Evolutionary conservation across 768 basidiomycete genomes (phyloP).

Genomic region (Coprinopsis marcescibilis): DNA sequence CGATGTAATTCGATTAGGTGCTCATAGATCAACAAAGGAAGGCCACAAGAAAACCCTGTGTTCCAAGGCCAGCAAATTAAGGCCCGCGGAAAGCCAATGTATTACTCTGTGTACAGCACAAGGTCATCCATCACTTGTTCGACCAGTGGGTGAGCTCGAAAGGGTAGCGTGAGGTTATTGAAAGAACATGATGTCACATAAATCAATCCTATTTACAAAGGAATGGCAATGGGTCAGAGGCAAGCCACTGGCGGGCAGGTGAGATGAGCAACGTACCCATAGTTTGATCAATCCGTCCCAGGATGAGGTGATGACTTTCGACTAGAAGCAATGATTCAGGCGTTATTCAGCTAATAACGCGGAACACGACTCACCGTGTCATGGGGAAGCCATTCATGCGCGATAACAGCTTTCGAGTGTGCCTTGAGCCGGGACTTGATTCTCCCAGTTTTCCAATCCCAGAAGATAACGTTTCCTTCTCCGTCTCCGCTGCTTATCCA

Average conservation of each 20-base stretch:
- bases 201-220: slow-evolving; percentile 40
- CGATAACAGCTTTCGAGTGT: slow-evolving; percentile 94
- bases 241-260: slow-evolving; percentile 8
- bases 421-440: slow-evolving; percentile 88
- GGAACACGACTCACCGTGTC: slow-evolving; percentile 82
- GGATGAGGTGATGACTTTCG: slow-evolving; percentile 92
- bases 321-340: slow-evolving; percentile 42
- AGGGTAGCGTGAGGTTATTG: too few species aligned
- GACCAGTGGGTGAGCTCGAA: too few species aligned
- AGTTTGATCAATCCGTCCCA: slow-evolving; percentile 99
- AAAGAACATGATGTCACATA: too few species aligned
- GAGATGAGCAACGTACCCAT: slow-evolving; percentile 59
- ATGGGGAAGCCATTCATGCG: slow-evolving; percentile 97
- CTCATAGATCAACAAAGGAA: too few species aligned
- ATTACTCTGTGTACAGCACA: too few species aligned
- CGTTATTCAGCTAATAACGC: slow-evolving; percentile 22
- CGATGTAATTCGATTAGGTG: too few species aligned
- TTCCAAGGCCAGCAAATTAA: too few species aligned
- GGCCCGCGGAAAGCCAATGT: too few species aligned
- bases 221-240: slow-evolving; percentile 8
- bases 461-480: slow-evolving; percentile 92
- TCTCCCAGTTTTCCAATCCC: slow-evolving; percentile 99
- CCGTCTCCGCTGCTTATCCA: slow-evolving; percentile 98
- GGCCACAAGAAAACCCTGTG: too few species aligned
- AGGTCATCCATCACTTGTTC: too few species aligned